Evolutionary conservation across 2,329 filamentous ascomycete species (phyloP).

Genomic region (Arthrobotrys musiformis): DNA sequence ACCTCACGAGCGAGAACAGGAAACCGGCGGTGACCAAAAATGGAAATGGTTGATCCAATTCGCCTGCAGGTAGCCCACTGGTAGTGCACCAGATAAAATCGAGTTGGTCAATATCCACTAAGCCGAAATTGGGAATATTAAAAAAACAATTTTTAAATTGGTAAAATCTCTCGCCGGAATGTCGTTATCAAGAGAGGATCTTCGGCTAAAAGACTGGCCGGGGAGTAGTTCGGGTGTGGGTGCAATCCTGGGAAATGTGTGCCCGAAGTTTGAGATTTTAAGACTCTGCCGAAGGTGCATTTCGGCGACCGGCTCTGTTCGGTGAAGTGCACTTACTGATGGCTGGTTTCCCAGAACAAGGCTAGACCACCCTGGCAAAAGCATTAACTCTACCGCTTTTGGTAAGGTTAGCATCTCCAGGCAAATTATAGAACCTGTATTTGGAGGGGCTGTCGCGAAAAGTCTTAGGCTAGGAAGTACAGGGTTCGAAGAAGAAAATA

Average conservation of each 20-base stretch:
- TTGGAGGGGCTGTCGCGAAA: conserved; percentile 39
- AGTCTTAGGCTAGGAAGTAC: conserved; percentile 36
- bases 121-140: conserved; percentile 34
- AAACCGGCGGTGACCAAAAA: conserved; percentile 52
- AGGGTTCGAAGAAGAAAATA: conserved; percentile 19
- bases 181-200: conserved; percentile 28
- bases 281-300: background rate
- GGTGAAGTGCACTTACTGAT: conserved; percentile 13
- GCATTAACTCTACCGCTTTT: conserved; percentile 19
- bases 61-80: conserved; percentile 26
- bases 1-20: background rate
- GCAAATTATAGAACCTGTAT: conserved; percentile 40
- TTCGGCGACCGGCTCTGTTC: conserved; percentile 26
- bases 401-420: conserved; percentile 27
- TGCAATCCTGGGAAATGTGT: background rate
- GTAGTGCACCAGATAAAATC: conserved; percentile 9
- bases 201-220: background rate
- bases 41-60: conserved; percentile 26
- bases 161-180: conserved; percentile 18
- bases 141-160: conserved; percentile 35
- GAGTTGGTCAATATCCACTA: background rate
- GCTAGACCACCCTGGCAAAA: conserved; percentile 5
- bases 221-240: background rate
- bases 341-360: conserved; percentile 23
- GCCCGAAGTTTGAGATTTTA: background rate